Percentiles rank a stretch among this genome's conserved stretches.
These are phyloP conservation scores for Fusarium succisae DNA, from an alignment of 2,329 filamentous ascomycete genomes.

Conservation along the genomic window DNA sequence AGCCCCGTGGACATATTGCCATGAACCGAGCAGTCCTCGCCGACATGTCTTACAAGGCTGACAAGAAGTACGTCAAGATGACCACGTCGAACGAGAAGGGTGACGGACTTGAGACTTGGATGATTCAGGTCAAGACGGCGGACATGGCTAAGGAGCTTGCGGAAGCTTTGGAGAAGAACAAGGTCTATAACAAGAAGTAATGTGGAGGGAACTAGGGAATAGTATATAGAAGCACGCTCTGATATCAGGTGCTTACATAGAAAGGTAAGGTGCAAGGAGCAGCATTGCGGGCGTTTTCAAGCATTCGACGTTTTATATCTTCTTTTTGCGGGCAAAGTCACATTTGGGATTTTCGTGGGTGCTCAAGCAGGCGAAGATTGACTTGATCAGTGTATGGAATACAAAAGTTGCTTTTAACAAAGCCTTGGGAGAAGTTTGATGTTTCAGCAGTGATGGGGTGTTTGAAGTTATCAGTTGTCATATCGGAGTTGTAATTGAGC, in stretches of 20 bases:
- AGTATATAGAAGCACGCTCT: conserved; percentile 38
- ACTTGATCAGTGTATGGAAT: conserved; percentile 37
- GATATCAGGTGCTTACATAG: conserved; percentile 36
- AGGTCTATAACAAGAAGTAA: conserved; percentile 64
- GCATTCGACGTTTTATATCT: conserved; percentile 32
- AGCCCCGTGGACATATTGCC: conserved; percentile 77
- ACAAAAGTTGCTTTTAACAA: conserved; percentile 33
- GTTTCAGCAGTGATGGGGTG: conserved; percentile 4
- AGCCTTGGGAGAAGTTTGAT: not conserved
- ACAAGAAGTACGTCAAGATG: conserved; percentile 69
- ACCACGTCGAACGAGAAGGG: conserved; percentile 66
- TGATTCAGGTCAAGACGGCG: conserved; percentile 74
- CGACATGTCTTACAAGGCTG: conserved; percentile 69
- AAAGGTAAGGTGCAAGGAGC: conserved; percentile 39
- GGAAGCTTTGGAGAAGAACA: conserved; percentile 61
- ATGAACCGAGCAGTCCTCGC: conserved; percentile 75
- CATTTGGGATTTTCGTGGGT: conserved; percentile 7
- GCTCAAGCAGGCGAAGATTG: conserved; percentile 35
- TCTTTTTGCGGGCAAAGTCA: conserved; percentile 1
- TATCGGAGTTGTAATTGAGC: not conserved
- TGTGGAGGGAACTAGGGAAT: conserved; percentile 29
- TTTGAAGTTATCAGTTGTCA: not conserved
- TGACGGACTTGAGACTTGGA: conserved; percentile 72
- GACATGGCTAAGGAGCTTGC: conserved; percentile 65
- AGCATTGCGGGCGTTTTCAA: conserved; percentile 40